These are phyloP conservation scores for Urtica urens DNA, from an alignment of 306 rosid genomes.

Conservation along the genomic window DNA sequence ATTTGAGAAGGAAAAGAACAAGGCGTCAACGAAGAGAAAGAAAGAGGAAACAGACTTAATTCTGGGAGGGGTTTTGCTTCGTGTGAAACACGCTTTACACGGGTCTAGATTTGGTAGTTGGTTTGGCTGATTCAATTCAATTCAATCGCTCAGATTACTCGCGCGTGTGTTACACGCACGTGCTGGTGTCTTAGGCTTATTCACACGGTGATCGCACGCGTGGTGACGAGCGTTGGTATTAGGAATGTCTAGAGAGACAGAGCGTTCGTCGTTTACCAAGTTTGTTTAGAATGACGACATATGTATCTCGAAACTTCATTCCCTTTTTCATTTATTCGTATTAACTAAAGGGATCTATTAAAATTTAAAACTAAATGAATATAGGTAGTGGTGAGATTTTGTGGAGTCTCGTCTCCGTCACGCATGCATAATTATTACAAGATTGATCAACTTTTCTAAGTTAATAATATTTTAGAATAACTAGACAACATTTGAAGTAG, in stretches of 20 bases:
- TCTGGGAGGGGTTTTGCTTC: background rate
- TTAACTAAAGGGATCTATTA: background rate
- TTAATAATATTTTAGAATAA: too few species aligned
- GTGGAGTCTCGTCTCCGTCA: background rate
- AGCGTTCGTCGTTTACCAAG: background rate
- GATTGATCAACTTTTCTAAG: too few species aligned
- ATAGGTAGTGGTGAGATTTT: background rate
- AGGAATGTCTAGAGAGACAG: background rate
- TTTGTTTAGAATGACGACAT: background rate
- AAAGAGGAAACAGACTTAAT: background rate
- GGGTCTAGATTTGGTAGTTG: background rate
- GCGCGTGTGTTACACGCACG: background rate
- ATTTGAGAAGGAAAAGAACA: background rate
- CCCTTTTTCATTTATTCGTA: background rate
- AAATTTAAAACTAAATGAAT: too few species aligned
- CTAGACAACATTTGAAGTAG: too few species aligned
- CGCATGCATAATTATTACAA: background rate
- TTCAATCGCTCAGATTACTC: background rate
- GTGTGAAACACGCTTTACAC: background rate
- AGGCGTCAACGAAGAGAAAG: background rate
- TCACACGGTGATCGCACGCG: background rate
- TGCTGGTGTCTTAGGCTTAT: too few species aligned
- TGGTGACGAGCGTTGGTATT: background rate
- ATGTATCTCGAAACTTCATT: conserved; percentile 2
- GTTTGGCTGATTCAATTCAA: background rate